Evolutionary conservation across 192 early-diverging fungal species (phyloP).

Genomic region (Hyaloraphidium curvatum): DNA sequence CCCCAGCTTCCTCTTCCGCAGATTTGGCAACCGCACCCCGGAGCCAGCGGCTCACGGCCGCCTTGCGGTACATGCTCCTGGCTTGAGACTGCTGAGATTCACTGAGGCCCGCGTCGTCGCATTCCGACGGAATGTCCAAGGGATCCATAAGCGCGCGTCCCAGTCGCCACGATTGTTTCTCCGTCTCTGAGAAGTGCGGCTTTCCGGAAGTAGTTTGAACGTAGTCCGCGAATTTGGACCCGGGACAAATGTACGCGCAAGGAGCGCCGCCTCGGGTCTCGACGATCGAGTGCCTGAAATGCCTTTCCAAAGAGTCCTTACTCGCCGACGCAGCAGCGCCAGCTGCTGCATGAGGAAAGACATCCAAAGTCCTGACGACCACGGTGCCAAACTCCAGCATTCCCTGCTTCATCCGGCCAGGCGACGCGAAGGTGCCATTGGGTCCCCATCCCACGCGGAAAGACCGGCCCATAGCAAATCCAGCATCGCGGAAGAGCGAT

Average conservation of each 20-base stretch:
- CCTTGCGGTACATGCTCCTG: constrained; percentile 24
- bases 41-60: constrained; percentile 42
- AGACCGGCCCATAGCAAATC: constrained; percentile 58
- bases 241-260: too few species aligned
- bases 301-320: too few species aligned
- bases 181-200: too few species aligned
- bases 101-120: constrained; percentile 1
- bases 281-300: too few species aligned
- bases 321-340: too few species aligned
- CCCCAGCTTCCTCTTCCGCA: constrained; percentile 19
- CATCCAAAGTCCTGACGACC: too few species aligned
- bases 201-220: too few species aligned
- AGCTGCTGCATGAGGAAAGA: too few species aligned
- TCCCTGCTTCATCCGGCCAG: constrained; percentile 14
- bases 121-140: neutral
- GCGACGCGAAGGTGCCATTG: constrained; percentile 41
- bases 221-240: too few species aligned
- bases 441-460: constrained; percentile 75
- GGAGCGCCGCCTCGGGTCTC: too few species aligned
- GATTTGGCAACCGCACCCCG: constrained; percentile 24
- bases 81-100: constrained; percentile 10
- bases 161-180: constrained; percentile 30
- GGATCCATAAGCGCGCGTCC: constrained; percentile 32
- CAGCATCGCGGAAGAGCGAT: constrained; percentile 35
- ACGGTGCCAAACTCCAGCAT: neutral